Evolutionary conservation across 768 basidiomycete genomes (phyloP), one percentile per base, ranked within the genome.

Genomic region (Goffeauzyma gilvescens): DNA sequence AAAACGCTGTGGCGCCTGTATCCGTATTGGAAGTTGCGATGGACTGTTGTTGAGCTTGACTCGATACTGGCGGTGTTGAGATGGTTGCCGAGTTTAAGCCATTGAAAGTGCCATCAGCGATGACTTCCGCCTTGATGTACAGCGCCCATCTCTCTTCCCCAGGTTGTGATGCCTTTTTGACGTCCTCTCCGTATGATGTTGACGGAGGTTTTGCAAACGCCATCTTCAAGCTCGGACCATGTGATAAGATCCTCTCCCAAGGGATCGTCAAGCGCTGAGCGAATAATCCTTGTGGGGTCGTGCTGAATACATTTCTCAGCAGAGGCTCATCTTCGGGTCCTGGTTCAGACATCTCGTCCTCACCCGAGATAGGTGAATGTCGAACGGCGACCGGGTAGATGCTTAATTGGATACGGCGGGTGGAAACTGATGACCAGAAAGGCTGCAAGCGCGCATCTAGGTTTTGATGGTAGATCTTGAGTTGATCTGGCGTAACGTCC

Each of bases 281-380:
- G 65, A 90, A 89, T 42, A 75, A 72, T 1, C 86, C 86, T 48
- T 84, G 78, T 0, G 71, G 54, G 8, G 65, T 69, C 0, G 83
- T 86, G 9, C 60, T 34, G n/a, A 78, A 65, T 18, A 75, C 70
- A 36, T 63, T 57, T 1, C 62, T 67, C 0, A 66, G 63, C 15
- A 86, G 59, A 2, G 79, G 75, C 20, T 57, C 65, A 30, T 65
- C 62, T 12, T 66, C 55, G 21, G 56, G 51, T 0, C 58, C 53
- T 5, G 50, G 55, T 18, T 57, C 63, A 9, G 58, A 49, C 2
- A 39, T 33, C 14, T 51, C 36, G 25, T 49, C 47, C 14, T 46
- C 34, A n/a, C n/a, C 0, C 52, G 41, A 6, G 60, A 38, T 9
- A 43, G 32, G 8, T 46, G 21, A 13, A 35, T 34, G 6, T 42